Evolutionary conservation across 2,329 filamentous ascomycete genomes (phyloP), one percentile per base, ranked within the genome.

Genomic region (Pseudovirgaria hyperparasitica): DNA sequence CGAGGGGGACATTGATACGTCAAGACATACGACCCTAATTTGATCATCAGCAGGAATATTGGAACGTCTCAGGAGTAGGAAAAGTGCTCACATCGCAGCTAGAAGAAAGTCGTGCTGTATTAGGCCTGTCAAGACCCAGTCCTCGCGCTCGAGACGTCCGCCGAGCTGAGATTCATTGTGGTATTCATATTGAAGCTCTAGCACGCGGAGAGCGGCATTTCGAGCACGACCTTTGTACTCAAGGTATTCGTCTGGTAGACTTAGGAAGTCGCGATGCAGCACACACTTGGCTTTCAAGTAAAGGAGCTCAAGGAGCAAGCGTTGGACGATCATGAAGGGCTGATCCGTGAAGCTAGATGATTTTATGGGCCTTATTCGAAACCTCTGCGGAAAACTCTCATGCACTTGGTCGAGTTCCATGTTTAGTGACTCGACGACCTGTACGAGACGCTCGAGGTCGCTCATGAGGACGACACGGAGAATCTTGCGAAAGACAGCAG

Each of bases 201-300:
- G 50, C 4, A 67, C 56, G 19, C 56, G 43, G 22, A 59, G 48
- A 4, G 65, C 63, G 5, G 62, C 56, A 4, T 54, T 49, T 6
- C 66, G 39, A 32, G 34, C 19, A 50, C 53, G 33, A 30, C 46
- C 34, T 12, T 52, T 43, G 13, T 50, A 46, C 19, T n/a, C n/a
- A n/a, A n/a, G n/a, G n/a, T n/a, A n/a, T n/a, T n/a, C n/a, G n/a
- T n/a, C n/a, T n/a, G n/a, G n/a, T n/a, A n/a, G n/a, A n/a, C n/a
- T n/a, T 35, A 70, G 55, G 34, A 62, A 66, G 16, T 58, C 57
- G 9, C 65, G 53, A 37, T 70, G 65, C 9, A 71, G 42, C 2
- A 67, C 57, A 17, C 60, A 58, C 22, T 58, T 56, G 9, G 57
- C 45, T 36, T 64, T 65, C 23, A 60, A 56, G 34, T 61, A 62